Conservation (phyloP, 2,329 filamentous ascomycete species). For the Tolypocladium tropicale region DNA sequence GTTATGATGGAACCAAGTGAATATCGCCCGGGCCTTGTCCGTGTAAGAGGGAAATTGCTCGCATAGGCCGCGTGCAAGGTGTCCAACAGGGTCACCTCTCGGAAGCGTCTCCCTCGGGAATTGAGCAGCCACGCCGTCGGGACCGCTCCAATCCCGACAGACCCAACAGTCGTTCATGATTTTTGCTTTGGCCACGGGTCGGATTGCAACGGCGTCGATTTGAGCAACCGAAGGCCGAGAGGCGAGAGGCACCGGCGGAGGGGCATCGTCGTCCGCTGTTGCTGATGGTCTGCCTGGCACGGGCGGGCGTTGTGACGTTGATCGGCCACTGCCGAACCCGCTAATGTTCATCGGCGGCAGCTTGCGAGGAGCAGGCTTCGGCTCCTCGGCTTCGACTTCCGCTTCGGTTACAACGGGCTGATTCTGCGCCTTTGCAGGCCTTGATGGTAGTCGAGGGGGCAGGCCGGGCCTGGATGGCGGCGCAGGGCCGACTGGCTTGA, state of each 20-base stretch:
- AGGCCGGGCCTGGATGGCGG: slow-evolving; percentile 26
- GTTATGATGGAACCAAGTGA: slow-evolving; percentile 94
- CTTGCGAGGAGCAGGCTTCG: slow-evolving; percentile 3
- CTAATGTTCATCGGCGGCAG: slow-evolving; percentile 6
- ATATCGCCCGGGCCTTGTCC: slow-evolving; percentile 87
- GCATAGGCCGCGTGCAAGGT: slow-evolving; percentile 71
- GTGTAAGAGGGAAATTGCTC: slow-evolving; percentile 69
- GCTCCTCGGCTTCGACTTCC: not conserved
- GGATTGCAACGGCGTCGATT: slow-evolving; percentile 32
- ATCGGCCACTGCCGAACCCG: slow-evolving; percentile 10
- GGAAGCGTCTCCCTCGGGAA: slow-evolving; percentile 67
- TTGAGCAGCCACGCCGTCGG: slow-evolving; percentile 67
- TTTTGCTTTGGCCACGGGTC: slow-evolving; percentile 15
- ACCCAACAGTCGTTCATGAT: slow-evolving; percentile 50
- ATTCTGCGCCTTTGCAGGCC: slow-evolving; percentile 25
- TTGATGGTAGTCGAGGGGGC: slow-evolving; percentile 41
- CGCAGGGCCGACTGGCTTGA: slow-evolving; percentile 18
- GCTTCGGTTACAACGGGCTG: not conserved
- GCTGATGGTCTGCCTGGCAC: slow-evolving; percentile 3
- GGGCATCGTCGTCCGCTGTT: slow-evolving; percentile 19
- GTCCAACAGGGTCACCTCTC: slow-evolving; percentile 51
- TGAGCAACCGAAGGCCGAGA: slow-evolving; percentile 43
- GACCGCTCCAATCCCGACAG: slow-evolving; percentile 79
- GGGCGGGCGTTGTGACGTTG: slow-evolving; percentile 1
- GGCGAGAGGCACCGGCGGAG: slow-evolving; percentile 41